Evolutionary conservation across 345 rosid species (phyloP), one percentile per base, ranked within the genome.

Genomic region (Eucalyptus erythrocorys): DNA sequence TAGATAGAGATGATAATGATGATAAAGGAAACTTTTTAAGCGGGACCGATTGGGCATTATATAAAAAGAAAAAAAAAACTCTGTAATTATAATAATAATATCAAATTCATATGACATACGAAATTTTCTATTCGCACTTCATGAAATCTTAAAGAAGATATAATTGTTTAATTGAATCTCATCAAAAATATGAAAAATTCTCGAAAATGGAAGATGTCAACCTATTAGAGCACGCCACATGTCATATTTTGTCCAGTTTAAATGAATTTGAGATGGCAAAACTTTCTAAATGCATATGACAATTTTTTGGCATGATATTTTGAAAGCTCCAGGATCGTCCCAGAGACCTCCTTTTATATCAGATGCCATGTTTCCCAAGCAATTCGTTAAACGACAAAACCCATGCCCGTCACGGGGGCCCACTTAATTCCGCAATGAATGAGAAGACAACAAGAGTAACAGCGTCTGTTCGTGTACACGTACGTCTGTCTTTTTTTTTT

Each of bases 131-230:
- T 55, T 55, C 12, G 5, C 5, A 4, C 0, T 2, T 55, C 3
- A 10, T 51, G 24, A 4, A 51, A 51, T 0, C 8, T 7, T 51
- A 19, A 51, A 1, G 1, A 4, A 51, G 17, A 64, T 24, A 1
- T 9, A 55, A 55, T 55, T 55, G 13, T 55, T 55, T 55, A 22
- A 55, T 55, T 3, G 61, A 55, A 55, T 55, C 11, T 55, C 0
- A 55, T 55, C 0, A 55, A 55, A 55, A 55, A 55, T 55, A 24
- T 19, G 57, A 51, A 19, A 19, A 51, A 51, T 19, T 19, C 24
- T 51, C 5, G 2, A 51, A 51, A 7, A 51, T 19, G 24, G 55
- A 51, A 51, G 57, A 19, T 4, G 5, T 19, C 57, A 51, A 51
- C 57, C 57, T 19, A 51, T 51, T 51, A 19, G 57, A 19, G 24